These are phyloP conservation scores for Globisporangium takayamanum DNA, from an alignment of 352 stramenopile species.

Conservation along the genomic window DNA sequence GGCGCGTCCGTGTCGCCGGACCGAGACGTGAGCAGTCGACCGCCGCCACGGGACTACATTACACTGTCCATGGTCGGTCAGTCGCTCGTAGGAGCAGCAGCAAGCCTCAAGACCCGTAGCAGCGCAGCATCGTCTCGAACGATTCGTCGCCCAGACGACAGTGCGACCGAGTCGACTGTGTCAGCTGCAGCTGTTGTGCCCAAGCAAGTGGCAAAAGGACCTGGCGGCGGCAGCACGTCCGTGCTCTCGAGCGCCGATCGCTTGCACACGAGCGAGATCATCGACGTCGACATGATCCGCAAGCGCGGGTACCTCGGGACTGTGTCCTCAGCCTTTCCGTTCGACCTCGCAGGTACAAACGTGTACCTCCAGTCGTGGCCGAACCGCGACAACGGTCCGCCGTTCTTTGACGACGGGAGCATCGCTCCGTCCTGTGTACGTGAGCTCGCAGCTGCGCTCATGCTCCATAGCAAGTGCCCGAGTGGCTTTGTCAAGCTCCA, in stretches of 20 bases:
- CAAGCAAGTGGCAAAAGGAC: conserved; percentile 18
- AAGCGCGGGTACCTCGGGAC: conserved; percentile 56
- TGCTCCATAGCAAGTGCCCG: conserved; percentile 34
- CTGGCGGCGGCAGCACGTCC: conserved; percentile 13
- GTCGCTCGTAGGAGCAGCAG: conserved; percentile 4
- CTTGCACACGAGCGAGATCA: conserved; percentile 35
- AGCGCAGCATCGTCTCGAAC: not conserved
- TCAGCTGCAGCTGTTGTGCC: conserved; percentile 26
- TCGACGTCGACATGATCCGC: conserved; percentile 51
- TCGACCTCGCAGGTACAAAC: conserved; percentile 41
- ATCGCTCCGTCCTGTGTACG: conserved; percentile 51
- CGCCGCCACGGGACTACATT: conserved; percentile 13
- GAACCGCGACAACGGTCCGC: conserved; percentile 51
- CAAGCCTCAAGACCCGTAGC: not conserved
- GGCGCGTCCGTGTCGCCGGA: conserved; percentile 8
- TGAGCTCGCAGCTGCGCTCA: conserved; percentile 41
- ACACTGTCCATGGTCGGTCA: conserved; percentile 15
- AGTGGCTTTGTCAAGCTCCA: conserved; percentile 50
- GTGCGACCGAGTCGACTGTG: conserved; percentile 1
- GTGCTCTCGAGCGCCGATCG: conserved; percentile 20
- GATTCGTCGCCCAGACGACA: not conserved
- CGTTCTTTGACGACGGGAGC: conserved; percentile 39
- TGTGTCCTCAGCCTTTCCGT: conserved; percentile 25
- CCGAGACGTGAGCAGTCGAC: conserved; percentile 1
- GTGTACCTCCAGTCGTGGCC: conserved; percentile 80